Evolutionary conservation across 371 early-diverging fungal genomes (phyloP), one percentile per base, ranked within the genome.

Genomic region (Amoeboradix gromovi): DNA sequence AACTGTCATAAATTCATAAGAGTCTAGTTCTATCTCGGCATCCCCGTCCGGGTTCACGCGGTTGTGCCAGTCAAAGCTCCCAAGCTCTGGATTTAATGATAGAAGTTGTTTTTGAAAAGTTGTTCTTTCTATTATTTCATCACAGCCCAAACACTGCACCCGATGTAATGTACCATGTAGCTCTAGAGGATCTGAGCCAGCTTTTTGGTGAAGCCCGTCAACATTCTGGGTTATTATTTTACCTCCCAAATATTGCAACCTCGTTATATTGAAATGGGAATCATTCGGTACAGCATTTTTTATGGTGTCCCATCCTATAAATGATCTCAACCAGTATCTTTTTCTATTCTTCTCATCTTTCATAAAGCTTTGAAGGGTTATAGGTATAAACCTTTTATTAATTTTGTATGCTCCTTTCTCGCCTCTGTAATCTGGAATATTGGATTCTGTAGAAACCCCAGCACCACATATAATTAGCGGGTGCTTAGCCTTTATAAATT

Each of bases 301-400:
- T 72, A 92, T 84, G 1, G 77, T 80, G 0, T 82, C 80, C 79
- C 83, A 91, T 0, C 94, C 94, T 27, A 92, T 76, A 73, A 82
- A 90, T n/a, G 86, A 86, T 1, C 92, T 83, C 0, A 87, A 86
- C 92, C 94, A 94, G 77, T 94, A 94, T 1, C 92, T 78, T 70
- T 86, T 87, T 0, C 90, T 48, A 22, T 48, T 48, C 22, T 22
- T 48, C 48, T 48, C 48, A 48, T 48, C 22, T 48, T 48, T 22
- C 48, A 48, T 48, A 48, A 48, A 48, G 48, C 22, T 12, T 48
- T 48, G 48, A 48, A 48, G 5, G 12, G 48, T 48, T 12, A 48
- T 48, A 48, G 48, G 48, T 48, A 12, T 48, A 48, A 48, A 48
- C 5, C 22, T 48, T 22, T 48, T 48, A 48, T 48, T 48, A 12